Conservation (phyloP, 2,329 filamentous ascomycete species). For the Penicillium sp. region DNA sequence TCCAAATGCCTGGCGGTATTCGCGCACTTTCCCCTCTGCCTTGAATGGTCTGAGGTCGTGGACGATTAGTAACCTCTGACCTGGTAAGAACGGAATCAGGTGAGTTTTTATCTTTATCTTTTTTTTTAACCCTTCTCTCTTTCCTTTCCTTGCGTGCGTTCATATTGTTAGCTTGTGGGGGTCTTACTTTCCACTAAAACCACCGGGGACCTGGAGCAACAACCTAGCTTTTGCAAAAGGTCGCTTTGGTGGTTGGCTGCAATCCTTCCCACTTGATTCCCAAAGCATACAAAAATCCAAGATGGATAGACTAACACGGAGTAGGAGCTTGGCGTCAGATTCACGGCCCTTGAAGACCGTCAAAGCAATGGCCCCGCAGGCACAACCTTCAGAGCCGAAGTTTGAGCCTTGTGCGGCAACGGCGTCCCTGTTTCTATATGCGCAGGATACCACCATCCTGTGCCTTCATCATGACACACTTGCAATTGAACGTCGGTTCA, state of each 20-base stretch:
- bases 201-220: neutral
- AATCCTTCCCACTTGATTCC: neutral
- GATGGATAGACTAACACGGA: constrained; percentile 63
- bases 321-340: constrained; percentile 61
- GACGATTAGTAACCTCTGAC: constrained; percentile 15
- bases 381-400: constrained; percentile 42
- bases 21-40: constrained; percentile 12
- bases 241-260: neutral
- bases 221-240: neutral
- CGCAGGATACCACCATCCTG: constrained; percentile 76
- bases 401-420: constrained; percentile 91
- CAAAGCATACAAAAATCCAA: neutral
- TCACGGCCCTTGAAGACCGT: constrained; percentile 56
- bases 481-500: constrained; percentile 82
- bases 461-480: constrained; percentile 92
- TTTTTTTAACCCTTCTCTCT: constrained; percentile 5
- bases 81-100: constrained; percentile 18
- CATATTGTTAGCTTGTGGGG: neutral
- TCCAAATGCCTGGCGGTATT: constrained; percentile 22
- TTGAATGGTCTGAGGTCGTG: constrained; percentile 21
- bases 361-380: constrained; percentile 46
- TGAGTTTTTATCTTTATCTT: constrained; percentile 14
- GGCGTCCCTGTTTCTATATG: constrained; percentile 85
- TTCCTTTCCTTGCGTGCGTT: constrained; percentile 1
- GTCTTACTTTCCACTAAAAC: neutral